Conservation (phyloP, 1,284 basidiomycete species). For the Puccinia hordei region DNA sequence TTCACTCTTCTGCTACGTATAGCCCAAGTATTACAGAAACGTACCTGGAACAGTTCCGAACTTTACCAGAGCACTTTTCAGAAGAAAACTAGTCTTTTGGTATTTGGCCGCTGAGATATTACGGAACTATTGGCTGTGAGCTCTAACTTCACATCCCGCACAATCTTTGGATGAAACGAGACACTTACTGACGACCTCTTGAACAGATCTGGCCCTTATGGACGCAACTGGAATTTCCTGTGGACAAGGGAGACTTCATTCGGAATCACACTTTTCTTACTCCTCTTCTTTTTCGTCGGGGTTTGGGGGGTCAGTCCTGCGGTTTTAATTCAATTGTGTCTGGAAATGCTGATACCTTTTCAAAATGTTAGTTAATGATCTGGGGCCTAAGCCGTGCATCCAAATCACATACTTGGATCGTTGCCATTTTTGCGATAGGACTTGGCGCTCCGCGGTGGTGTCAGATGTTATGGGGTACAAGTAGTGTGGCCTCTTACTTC, state of each 20-base stretch:
- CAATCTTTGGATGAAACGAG: not conserved
- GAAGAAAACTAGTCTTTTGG: constrained; percentile 86
- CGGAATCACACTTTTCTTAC: constrained; percentile 77
- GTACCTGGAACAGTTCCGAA: constrained; percentile 88
- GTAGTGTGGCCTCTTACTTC: constrained; percentile 79
- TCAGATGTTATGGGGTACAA: constrained; percentile 82
- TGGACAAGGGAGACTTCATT: constrained; percentile 76
- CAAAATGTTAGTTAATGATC: constrained; percentile 62
- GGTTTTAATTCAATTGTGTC: not conserved
- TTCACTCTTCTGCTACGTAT: not conserved
- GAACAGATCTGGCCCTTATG: constrained; percentile 61
- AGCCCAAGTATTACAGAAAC: constrained; percentile 76
- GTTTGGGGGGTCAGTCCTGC: constrained; percentile 72
- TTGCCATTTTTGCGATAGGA: constrained; percentile 89
- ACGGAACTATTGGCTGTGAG: constrained; percentile 88
- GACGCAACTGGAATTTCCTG: constrained; percentile 88
- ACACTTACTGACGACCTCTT: not conserved
- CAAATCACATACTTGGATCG: constrained; percentile 90
- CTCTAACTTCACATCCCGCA: constrained; percentile 56
- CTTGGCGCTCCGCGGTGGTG: constrained; percentile 89
- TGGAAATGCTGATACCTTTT: not conserved
- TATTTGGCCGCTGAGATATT: constrained; percentile 78
- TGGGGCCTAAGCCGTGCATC: constrained; percentile 77
- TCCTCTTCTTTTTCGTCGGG: constrained; percentile 78
- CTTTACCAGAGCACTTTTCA: constrained; percentile 81